phyloP scores from a whole-genome alignment of 306 rosid species.

The Medicago ruthenica region DNA sequence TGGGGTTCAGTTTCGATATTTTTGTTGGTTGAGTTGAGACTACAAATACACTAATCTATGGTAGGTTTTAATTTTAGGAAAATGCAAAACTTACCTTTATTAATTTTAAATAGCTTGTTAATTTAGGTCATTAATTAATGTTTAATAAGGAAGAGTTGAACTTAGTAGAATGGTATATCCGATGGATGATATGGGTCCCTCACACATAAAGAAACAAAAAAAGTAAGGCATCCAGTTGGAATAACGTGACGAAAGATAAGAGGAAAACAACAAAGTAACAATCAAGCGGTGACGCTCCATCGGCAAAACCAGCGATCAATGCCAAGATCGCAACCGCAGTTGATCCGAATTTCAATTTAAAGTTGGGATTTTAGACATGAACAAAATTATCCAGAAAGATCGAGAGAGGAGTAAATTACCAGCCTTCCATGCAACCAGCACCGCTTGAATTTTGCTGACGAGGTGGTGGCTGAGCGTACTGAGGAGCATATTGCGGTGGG shows the following conservation, averaged over 20 bases:
- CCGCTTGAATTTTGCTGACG: constrained; percentile 38
- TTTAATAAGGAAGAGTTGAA: background rate
- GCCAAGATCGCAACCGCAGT: background rate
- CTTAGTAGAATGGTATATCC: background rate
- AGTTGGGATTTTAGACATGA: no score
- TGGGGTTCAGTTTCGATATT: no score
- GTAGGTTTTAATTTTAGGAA: no score
- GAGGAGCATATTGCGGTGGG: constrained; percentile 65
- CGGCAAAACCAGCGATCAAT: constrained; percentile 10
- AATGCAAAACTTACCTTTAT: no score
- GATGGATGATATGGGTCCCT: background rate
- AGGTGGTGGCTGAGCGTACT: constrained; percentile 81
- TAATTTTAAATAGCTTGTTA: no score
- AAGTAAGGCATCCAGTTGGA: constrained; percentile 17
- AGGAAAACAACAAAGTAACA: background rate
- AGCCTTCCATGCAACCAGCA: constrained; percentile 75
- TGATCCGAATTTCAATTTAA: constrained; percentile 9
- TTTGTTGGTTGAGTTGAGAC: no score
- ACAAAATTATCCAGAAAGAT: no score
- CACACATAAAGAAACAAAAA: background rate
- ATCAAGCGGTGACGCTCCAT: constrained; percentile 19
- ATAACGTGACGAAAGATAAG: constrained; percentile 21
- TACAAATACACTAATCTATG: no score
- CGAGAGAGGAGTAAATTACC: constrained; percentile 50
- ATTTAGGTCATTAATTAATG: background rate